phyloP scores from a whole-genome alignment of 371 early-diverging fungal species.

The Cokeromyces recurvatus region DNA sequence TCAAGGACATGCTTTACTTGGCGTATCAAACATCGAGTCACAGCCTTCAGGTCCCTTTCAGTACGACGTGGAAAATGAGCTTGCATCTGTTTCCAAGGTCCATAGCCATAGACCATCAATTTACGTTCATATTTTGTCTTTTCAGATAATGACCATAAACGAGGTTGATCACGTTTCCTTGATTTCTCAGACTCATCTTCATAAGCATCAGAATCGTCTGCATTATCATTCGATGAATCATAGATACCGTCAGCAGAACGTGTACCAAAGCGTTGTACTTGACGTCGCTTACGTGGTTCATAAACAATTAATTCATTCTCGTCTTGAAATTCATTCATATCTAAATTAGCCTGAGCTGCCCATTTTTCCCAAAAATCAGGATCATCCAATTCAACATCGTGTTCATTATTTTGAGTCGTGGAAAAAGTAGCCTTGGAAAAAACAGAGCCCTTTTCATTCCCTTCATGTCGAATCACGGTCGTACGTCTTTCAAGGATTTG shows the following conservation, averaged over 20 bases:
- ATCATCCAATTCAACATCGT: slow-evolving; percentile 81
- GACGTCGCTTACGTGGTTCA: slow-evolving; percentile 62
- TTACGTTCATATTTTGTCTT: slow-evolving; percentile 75
- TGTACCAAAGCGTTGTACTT: slow-evolving; percentile 46
- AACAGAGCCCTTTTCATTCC: slow-evolving; percentile 71
- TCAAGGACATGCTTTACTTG: slow-evolving; percentile 30
- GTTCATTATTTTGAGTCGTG: slow-evolving; percentile 27
- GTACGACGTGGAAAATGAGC: slow-evolving; percentile 54
- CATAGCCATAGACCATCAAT: slow-evolving; percentile 80
- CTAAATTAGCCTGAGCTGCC: slow-evolving; percentile 71
- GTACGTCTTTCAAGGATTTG: slow-evolving; percentile 91
- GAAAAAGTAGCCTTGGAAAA: slow-evolving; percentile 96
- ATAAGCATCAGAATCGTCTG: slow-evolving; percentile 37
- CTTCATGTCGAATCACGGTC: slow-evolving; percentile 81
- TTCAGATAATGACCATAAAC: slow-evolving; percentile 76
- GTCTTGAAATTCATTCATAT: slow-evolving; percentile 49
- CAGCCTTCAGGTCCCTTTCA: slow-evolving; percentile 55
- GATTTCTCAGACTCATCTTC: slow-evolving; percentile 27
- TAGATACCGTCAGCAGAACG: slow-evolving; percentile 22
- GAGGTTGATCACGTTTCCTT: slow-evolving; percentile 33
- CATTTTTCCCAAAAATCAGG: slow-evolving; percentile 97
- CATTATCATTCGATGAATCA: slow-evolving; percentile 28
- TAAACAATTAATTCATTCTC: slow-evolving; percentile 59
- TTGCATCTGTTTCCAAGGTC: slow-evolving; percentile 69
- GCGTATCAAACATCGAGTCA: slow-evolving; percentile 40